Percentiles rank a stretch among this genome's conserved stretches.
These are phyloP conservation scores for Chlorella sp. DNA, from an alignment of 139 green algal species.

Conservation along the genomic window DNA sequence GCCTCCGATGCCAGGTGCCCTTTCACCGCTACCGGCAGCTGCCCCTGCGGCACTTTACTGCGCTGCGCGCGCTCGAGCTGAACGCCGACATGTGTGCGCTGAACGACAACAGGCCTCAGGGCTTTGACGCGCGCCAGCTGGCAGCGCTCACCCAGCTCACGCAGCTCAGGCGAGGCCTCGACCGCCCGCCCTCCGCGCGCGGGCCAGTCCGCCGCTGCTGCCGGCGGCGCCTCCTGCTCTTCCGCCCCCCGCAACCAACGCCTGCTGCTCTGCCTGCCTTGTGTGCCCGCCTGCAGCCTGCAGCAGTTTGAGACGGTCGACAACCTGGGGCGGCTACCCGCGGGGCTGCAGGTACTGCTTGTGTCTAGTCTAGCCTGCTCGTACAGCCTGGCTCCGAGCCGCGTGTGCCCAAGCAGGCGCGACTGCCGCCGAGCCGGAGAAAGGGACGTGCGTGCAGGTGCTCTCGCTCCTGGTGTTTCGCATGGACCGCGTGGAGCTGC, in stretches of 20 bases:
- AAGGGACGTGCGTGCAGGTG: background rate
- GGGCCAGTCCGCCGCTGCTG: background rate
- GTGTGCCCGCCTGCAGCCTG: background rate
- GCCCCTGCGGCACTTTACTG: background rate
- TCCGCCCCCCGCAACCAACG: background rate
- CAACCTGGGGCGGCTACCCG: slow-evolving; percentile 15
- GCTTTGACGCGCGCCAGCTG: slow-evolving; percentile 11
- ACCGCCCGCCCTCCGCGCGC: too few relatives aligned
- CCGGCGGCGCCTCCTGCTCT: background rate
- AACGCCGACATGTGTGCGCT: background rate
- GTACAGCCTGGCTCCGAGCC: background rate
- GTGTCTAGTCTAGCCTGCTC: background rate
- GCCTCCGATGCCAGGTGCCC: background rate
- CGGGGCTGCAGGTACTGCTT: background rate
- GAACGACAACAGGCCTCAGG: background rate
- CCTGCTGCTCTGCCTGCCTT: background rate
- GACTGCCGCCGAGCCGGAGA: background rate
- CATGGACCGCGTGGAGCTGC: background rate
- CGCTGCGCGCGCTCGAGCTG: slow-evolving; percentile 1
- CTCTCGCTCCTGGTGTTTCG: background rate
- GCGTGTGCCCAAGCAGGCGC: slow-evolving; percentile 2
- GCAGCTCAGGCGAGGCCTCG: background rate
- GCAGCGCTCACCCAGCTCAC: slow-evolving; percentile 5
- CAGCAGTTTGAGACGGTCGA: slow-evolving; percentile 6
- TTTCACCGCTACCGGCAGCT: background rate